Percentiles rank a stretch among this genome's conserved stretches.
Evolutionary conservation across 108 stramenopile genomes (phyloP).

Genomic region (Discostella stelligeroides): DNA sequence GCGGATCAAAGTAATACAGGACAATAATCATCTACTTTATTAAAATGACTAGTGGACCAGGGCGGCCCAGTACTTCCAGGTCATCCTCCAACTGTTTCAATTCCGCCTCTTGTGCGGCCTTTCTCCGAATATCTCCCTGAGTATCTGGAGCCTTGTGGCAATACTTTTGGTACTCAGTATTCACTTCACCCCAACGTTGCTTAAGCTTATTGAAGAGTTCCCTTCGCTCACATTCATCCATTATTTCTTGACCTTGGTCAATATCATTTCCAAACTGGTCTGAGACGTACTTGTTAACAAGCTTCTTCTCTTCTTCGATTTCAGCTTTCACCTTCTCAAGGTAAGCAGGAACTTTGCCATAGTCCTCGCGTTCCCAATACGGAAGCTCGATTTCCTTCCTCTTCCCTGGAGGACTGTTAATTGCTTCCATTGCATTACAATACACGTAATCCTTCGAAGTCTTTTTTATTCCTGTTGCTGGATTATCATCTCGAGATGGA

Average conservation of each 20-base stretch:
- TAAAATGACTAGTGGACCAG: conserved; percentile 50
- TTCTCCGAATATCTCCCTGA: conserved; percentile 63
- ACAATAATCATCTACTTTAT: background rate
- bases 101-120: conserved; percentile 68
- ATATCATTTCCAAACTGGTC: conserved; percentile 60
- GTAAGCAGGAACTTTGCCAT: conserved; percentile 83
- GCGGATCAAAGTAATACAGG: conserved; percentile 13
- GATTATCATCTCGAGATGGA: conserved; percentile 53
- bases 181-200: conserved; percentile 79
- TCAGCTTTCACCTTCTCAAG: conserved; percentile 68
- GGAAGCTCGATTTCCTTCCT: conserved; percentile 34
- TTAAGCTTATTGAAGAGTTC: conserved; percentile 71
- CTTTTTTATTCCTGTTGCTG: conserved; percentile 54
- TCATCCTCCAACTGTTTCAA: conserved; percentile 74
- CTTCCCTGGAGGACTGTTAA: conserved; percentile 59
- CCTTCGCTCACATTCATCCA: conserved; percentile 67
- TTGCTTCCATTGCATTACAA: conserved; percentile 80
- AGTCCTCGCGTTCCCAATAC: conserved; percentile 74
- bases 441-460: conserved; percentile 76
- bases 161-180: conserved; percentile 70
- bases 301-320: conserved; percentile 68
- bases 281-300: conserved; percentile 71
- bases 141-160: conserved; percentile 72
- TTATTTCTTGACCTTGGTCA: conserved; percentile 41
- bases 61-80: conserved; percentile 56